Percentiles rank a stretch among this genome's conserved stretches.
Evolutionary conservation across 2,329 filamentous ascomycete genomes (phyloP).

Genomic region (Aspergillus unguis): DNA sequence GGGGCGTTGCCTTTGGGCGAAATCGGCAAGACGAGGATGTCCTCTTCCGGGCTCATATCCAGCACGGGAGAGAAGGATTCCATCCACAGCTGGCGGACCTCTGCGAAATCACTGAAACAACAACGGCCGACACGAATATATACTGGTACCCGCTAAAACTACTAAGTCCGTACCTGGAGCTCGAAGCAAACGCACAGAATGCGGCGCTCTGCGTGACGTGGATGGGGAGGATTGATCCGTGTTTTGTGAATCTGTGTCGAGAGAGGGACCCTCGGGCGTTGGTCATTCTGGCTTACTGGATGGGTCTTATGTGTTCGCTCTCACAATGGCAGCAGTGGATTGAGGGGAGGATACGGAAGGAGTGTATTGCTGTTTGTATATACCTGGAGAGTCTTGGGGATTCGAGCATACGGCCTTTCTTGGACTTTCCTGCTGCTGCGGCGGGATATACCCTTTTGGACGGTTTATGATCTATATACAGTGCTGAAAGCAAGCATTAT

Average conservation of each 20-base stretch:
- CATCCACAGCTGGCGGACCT: conserved; percentile 27
- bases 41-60: conserved; percentile 14
- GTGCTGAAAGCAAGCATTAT: not conserved
- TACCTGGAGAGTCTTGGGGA: conserved; percentile 26
- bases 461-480: not conserved
- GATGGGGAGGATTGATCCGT: conserved; percentile 26
- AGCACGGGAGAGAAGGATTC: conserved; percentile 24
- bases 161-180: conserved; percentile 16
- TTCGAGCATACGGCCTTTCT: conserved; percentile 18
- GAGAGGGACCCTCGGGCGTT: conserved; percentile 27
- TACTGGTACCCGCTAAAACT: conserved; percentile 25
- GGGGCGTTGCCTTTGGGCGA: conserved; percentile 21
- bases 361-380: conserved; percentile 32
- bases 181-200: conserved; percentile 22
- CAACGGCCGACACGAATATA: conserved; percentile 19
- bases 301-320: conserved; percentile 30
- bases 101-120: conserved; percentile 25
- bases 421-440: conserved; percentile 24
- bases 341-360: conserved; percentile 24
- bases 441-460: conserved; percentile 23
- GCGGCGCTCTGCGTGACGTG: conserved; percentile 23
- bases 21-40: conserved; percentile 15
- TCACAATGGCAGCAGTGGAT: conserved; percentile 31
- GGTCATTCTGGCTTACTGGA: conserved; percentile 30
- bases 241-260: conserved; percentile 24